A percentile compares a stretch with the other conserved stretches of the same genome.
Evolutionary conservation across 306 rosid genomes (phyloP).

Genomic region (Castanopsis chinensis): DNA sequence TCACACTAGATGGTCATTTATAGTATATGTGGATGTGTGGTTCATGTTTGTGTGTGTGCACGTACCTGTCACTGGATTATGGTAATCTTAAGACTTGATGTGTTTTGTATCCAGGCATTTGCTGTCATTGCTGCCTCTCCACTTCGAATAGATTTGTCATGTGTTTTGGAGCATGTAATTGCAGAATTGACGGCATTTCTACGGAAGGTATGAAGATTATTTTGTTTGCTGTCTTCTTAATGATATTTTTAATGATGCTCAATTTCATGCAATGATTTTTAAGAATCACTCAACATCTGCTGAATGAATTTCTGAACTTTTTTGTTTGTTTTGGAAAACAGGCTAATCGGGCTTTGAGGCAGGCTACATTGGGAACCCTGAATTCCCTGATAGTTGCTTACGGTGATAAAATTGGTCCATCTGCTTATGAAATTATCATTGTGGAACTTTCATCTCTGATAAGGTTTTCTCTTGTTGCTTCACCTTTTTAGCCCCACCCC

Average conservation of each 20-base stretch:
- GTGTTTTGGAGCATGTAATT: conserved; percentile 88
- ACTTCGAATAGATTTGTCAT: conserved; percentile 78
- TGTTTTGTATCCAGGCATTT: conserved; percentile 65
- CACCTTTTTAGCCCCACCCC: not conserved
- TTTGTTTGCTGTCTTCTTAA: conserved; percentile 5
- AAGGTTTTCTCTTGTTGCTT: conserved; percentile 53
- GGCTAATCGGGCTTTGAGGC: conserved; percentile 98
- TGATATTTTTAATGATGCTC: not conserved
- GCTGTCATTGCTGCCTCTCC: conserved; percentile 96
- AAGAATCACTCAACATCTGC: not conserved
- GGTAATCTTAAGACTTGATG: conserved; percentile 9
- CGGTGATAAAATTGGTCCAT: conserved; percentile 88
- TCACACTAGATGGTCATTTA: not conserved
- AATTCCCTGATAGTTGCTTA: conserved; percentile 94
- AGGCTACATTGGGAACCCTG: conserved; percentile 92
- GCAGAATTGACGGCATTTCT: conserved; percentile 93
- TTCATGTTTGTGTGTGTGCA: not conserved
- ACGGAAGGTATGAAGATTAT: conserved; percentile 66
- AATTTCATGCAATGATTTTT: not conserved
- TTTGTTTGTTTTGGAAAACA: conserved; percentile 39
- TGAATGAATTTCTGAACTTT: conserved; percentile 13
- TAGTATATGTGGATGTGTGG: not conserved
- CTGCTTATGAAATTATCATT: conserved; percentile 94
- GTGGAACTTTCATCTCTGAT: conserved; percentile 86
- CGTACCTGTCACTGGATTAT: not conserved